Evolutionary conservation across 345 rosid species (phyloP), one percentile per base, ranked within the genome.

Genomic region (Luvunga scandens): DNA sequence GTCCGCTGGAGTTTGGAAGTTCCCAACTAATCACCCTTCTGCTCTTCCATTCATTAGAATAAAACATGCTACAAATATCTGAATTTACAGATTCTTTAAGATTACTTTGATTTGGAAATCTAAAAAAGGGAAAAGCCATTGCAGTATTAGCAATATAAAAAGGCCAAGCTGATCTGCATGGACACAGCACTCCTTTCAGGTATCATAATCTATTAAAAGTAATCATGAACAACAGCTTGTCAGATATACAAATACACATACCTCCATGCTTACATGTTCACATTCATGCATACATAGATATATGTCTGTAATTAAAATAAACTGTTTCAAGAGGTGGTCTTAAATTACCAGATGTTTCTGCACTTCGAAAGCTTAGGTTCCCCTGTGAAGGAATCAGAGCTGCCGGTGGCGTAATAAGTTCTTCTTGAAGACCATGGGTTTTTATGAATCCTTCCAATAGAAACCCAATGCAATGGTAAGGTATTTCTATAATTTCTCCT

Each of bases 401-500:
- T 6, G 97, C 95, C 1, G 98, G 99, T 55, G 95, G 83, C 9
- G 88, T 50, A 53, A 88, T 80, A 69, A 90, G 86, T 75, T 90
- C 93, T 72, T 86, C 94, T 82, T 88, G 89, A 62, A 63, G 78
- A 76, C 89, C 90, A 45, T 78, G 85, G 53, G 90, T 71, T 85
- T 86, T 92, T 78, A 94, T 24, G 70, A 87, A 91, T 71, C 98
- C 99, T 83, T 96, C 97, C 83, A 96, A 80, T 36, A 92, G 81
- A 80, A 94, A 83, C 72, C 98, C 99, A 66, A 92, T 64, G 79
- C 83, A 90, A 71, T 85, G 90, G 25, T 55, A 82, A 66, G 88
- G 82, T 69, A 94, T 71, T 88, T 94, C 95, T 8, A 94, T 82
- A 67, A 83, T 83, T 87, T 94, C 97, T 81, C 98, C 97, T 24